Percentiles rank a stretch among this genome's conserved stretches.
Evolutionary conservation across 495 filamentous ascomycete genomes (phyloP).

Genomic region (Talaromyces wortmannii): DNA sequence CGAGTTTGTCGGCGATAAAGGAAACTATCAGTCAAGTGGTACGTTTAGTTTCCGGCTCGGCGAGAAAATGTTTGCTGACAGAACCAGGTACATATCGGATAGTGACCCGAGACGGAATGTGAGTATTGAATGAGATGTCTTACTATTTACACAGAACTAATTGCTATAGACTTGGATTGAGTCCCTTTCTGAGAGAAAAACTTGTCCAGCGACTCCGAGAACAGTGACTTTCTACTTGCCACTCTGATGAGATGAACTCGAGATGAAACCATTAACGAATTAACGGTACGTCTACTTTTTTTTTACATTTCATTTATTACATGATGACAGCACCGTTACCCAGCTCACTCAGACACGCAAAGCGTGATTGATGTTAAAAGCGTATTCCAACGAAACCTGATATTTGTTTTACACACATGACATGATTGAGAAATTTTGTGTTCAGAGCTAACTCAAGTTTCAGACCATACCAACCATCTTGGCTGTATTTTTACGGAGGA

Average conservation of each 20-base stretch:
- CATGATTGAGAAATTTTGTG: background rate
- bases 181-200: slow-evolving; percentile 50
- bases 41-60: slow-evolving; percentile 16
- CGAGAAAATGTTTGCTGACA: slow-evolving; percentile 6
- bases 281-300: background rate
- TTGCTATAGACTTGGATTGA: slow-evolving; percentile 41
- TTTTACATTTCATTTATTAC: background rate
- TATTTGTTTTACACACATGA: background rate
- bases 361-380: slow-evolving; percentile 6
- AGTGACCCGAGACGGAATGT: slow-evolving; percentile 56
- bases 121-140: slow-evolving; percentile 16
- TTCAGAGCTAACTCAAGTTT: background rate
- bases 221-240: background rate
- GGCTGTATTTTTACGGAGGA: no score
- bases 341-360: slow-evolving; percentile 8
- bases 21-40: slow-evolving; percentile 55
- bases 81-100: slow-evolving; percentile 43
- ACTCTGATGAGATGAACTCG: no score
- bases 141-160: background rate
- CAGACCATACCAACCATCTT: no score
- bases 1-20: slow-evolving; percentile 54
- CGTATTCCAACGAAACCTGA: slow-evolving; percentile 5
- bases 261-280: background rate
- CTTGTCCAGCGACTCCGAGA: slow-evolving; percentile 41
- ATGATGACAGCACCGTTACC: slow-evolving; percentile 8